Base-by-base conservation (phyloP, 257 asterid species). In the Solanum peruvianum region DNA sequence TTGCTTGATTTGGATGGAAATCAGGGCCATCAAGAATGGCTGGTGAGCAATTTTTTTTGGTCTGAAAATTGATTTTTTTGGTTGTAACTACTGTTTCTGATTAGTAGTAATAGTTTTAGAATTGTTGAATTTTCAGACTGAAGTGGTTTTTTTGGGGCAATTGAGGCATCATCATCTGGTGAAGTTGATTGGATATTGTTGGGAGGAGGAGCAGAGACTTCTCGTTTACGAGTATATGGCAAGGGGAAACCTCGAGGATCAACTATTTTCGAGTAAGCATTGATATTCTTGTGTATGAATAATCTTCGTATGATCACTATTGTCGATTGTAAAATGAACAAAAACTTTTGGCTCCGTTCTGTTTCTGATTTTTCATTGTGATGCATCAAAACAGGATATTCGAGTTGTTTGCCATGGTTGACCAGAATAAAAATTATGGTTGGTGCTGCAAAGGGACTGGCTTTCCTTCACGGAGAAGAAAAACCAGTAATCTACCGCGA, bases 191-290 rank as follows among this genome's bases (percentile, higher is more conserved):
- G 99, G 99, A 1, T 96, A 95, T 70, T 96, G 99, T 64, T 94
- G 95, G 58, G 99, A 96, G 87, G 98, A 94, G 44, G 95, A 95
- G 41, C 92, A 96, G 9, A 90, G 99, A 87, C 91, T 96, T 87
- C 95, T 96, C 49, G 99, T 96, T n/a, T 96, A 96, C 62, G 99
- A 96, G 80, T 96, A 93, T 90, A 92, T 96, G 92, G 89, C 93
- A 9, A 91, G 96, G 85, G 98, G 99, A 39, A 94, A 89, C 84
- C 89, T 96, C 71, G 98, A 96, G 87, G 91, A 92, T 84, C 99
- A 94, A 87, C 88, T 96, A 25, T 96, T 96, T 31, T 86, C 89
- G 89, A 93, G 99, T 96, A 92, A 58, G 91, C 66, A 41, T 13
- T 31, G 29, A 67, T 45, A 33, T 77, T 69, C 44, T 56, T 44